Base-by-base conservation (phyloP, 441 rosid species). In the Gossypium schwendimanii region DNA sequence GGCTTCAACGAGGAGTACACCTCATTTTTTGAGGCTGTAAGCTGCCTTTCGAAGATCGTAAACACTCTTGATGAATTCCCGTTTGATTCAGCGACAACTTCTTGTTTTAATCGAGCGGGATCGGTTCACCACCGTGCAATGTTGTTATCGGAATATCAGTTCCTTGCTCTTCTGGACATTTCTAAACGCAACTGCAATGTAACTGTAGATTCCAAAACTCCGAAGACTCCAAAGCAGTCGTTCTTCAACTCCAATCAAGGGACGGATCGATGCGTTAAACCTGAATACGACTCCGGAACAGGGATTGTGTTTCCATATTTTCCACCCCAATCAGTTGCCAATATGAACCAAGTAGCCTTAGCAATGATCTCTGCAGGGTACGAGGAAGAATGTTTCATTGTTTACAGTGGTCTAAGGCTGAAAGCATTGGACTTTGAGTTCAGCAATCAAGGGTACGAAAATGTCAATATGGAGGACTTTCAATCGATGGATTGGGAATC, bases 401-500 rank as follows among this genome's bases (percentile, higher is more conserved):
- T 73, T 4, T 87, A 85, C 68, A 62, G 36, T 10, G 33, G 70
- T 63, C 50, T 71, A 6, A 68, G 91, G 66, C 68, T 83, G 31
- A 77, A 63, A 24, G 80, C 85, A 0, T 70, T 88, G 62, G 75
- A 72, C 50, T 36, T 23, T 3, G 86, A 77, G 11, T 44, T 85
- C 57, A 76, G 47, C 12, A 80, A 78, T 53, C 77, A 78, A n/a
- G 91, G 88, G 7, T 79, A 77, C 10, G 76, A 72, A 1, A 82
- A 66, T 28, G 18, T 82, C 39, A 78, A 78, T 73, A 21, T 77
- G n/a, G 91, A 88, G 8, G 88, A 87, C 8, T 78, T 80, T 1
- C 85, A 80, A 54, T 78, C 20, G 66, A 75, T 76, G 83, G 76
- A 77, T 9, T 88, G 92, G 90, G 86, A 82, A 41, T 15, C 84